A percentile compares a stretch with the other conserved stretches of the same genome.
These are phyloP conservation scores for Asterophora parasitica DNA, from an alignment of 768 basidiomycete species.

Conservation along the genomic window DNA sequence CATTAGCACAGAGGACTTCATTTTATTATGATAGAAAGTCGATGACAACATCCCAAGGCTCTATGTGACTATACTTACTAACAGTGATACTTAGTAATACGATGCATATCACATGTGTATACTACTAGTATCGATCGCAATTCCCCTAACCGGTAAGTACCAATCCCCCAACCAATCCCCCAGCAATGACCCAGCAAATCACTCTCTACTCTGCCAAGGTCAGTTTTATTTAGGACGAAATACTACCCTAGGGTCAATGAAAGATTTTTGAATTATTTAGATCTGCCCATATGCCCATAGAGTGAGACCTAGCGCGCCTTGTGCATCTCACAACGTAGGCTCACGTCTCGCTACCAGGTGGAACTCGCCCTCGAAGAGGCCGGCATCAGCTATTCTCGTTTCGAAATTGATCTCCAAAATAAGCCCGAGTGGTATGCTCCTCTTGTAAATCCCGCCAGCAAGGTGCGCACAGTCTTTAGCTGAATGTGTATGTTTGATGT, in stretches of 20 bases:
- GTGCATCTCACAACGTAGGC: background rate
- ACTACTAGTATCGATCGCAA: no score
- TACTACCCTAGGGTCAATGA: no score
- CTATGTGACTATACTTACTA: no score
- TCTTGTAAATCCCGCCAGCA: conserved; percentile 62
- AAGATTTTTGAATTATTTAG: no score
- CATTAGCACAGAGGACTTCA: no score
- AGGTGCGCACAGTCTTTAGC: conserved; percentile 32
- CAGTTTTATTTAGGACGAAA: background rate
- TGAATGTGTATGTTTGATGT: no score
- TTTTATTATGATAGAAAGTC: no score
- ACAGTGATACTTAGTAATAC: no score
- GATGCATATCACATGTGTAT: no score
- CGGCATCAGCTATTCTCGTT: conserved; percentile 41
- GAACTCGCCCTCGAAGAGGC: conserved; percentile 60
- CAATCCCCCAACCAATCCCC: no score
- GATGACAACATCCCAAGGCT: no score
- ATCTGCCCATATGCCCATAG: conserved; percentile 58
- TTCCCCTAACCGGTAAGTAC: no score
- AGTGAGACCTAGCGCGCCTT: conserved; percentile 29
- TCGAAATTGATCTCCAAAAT: conserved; percentile 55
- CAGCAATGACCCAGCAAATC: conserved; percentile 4
- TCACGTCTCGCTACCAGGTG: conserved; percentile 27
- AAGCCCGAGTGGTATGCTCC: conserved; percentile 69
- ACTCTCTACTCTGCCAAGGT: conserved; percentile 14